These are phyloP conservation scores for Yamagishiella unicocca DNA, from an alignment of 139 green algal genomes.

Conservation along the genomic window DNA sequence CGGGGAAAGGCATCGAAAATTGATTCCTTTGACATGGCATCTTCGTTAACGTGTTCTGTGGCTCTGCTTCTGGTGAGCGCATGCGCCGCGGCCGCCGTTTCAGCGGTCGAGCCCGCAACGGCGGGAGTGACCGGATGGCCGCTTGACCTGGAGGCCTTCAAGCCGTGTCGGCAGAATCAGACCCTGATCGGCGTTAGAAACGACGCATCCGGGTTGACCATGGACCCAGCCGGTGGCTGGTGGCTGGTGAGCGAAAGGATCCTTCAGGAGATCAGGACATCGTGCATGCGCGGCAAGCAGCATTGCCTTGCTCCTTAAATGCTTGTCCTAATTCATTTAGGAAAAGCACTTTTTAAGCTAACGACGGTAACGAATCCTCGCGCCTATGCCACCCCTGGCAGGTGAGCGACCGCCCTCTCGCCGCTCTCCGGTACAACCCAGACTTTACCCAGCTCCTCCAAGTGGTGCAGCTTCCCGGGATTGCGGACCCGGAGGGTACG, in stretches of 20 bases:
- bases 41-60: too few species aligned
- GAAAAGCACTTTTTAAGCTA: background rate
- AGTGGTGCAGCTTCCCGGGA: background rate
- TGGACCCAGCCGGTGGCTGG: background rate
- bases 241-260: constrained; percentile 30
- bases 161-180: background rate
- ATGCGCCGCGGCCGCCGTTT: background rate
- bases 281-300: background rate
- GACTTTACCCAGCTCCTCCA: background rate
- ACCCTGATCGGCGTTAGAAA: background rate
- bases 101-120: background rate
- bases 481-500: constrained; percentile 40
- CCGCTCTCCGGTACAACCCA: background rate
- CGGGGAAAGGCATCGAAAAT: background rate
- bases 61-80: too few species aligned
- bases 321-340: background rate
- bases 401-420: constrained; percentile 16
- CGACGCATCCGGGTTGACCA: constrained; percentile 14
- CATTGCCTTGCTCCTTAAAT: background rate
- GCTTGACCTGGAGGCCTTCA: background rate
- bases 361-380: background rate
- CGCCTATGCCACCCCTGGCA: background rate
- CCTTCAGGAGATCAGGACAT: background rate
- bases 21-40: too few species aligned
- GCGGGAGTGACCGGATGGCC: background rate